These are phyloP conservation scores for Dothiorella sarmentorum DNA, from an alignment of 2,329 filamentous ascomycete species.

Conservation along the genomic window DNA sequence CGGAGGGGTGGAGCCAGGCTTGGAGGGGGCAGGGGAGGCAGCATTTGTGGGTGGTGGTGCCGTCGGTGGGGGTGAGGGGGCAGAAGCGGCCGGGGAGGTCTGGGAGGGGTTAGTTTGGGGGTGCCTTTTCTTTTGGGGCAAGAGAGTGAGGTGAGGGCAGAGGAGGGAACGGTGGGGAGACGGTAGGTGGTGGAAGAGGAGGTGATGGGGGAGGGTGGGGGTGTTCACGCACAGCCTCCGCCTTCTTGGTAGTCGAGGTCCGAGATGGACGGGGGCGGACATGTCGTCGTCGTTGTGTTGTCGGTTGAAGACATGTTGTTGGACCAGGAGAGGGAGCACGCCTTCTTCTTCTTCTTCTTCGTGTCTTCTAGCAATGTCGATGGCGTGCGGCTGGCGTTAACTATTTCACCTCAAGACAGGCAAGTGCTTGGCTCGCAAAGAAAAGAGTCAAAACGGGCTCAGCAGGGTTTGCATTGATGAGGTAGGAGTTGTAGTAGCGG, in stretches of 20 bases:
- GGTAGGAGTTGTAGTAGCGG: no score
- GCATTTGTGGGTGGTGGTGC: slow-evolving; percentile 55
- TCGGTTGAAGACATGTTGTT: background rate
- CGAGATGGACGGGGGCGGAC: slow-evolving; percentile 27
- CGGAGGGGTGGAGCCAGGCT: slow-evolving; percentile 63
- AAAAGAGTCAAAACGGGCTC: no score
- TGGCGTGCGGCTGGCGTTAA: no score
- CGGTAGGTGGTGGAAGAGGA: no score
- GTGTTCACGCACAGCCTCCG: slow-evolving; percentile 26
- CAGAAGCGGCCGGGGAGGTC: slow-evolving; percentile 53
- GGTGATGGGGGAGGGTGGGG: background rate
- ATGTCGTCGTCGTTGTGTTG: slow-evolving; percentile 9
- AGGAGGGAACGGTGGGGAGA: no score
- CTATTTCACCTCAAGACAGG: no score
- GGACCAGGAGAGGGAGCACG: no score
- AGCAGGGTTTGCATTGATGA: no score
- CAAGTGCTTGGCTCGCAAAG: no score
- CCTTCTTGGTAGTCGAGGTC: slow-evolving; percentile 22
- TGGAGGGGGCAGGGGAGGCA: slow-evolving; percentile 82
- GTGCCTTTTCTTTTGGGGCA: no score
- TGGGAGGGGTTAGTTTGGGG: slow-evolving; percentile 25
- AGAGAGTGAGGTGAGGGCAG: background rate
- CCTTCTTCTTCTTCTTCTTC: background rate
- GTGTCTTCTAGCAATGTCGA: no score
- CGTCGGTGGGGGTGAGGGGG: slow-evolving; percentile 37